Conservation (phyloP, 73 alveolate species). For the Paramecium biaurelia region DNA sequence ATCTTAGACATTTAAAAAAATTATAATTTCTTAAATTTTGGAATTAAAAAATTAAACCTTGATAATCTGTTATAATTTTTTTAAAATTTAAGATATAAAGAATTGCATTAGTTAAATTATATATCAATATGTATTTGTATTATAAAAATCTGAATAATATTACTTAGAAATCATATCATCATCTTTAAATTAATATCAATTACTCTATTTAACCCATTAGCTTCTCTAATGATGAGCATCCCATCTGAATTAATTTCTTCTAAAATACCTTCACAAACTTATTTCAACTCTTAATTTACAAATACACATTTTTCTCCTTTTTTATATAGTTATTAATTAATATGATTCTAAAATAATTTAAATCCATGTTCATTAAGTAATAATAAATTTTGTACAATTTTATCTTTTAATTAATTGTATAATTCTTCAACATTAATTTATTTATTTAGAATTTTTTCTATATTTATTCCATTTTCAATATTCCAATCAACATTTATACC, state of each 20-base stretch:
- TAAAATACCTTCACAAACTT: background rate
- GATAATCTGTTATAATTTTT: too few species aligned
- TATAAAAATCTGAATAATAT: background rate
- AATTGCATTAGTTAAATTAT: too few species aligned
- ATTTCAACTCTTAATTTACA: background rate
- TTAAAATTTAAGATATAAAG: too few species aligned
- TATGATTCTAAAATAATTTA: background rate
- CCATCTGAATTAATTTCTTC: background rate
- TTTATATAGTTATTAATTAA: background rate
- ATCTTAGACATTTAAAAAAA: too few species aligned
- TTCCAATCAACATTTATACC: constrained; percentile 6
- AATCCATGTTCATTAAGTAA: background rate
- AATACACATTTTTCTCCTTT: background rate
- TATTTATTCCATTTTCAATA: background rate
- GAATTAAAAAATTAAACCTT: too few species aligned
- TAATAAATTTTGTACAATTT: background rate
- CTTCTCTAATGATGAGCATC: background rate
- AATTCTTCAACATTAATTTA: background rate
- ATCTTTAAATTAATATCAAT: background rate
- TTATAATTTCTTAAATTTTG: too few species aligned
- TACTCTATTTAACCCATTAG: background rate
- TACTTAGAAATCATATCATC: background rate
- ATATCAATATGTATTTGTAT: too few species aligned
- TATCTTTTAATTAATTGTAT: background rate
- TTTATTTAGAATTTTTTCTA: background rate